A percentile compares a stretch with the other conserved stretches of the same genome.
Conservation (phyloP, 495 filamentous ascomycete species). For the Sphaerosporella brunnea region DNA sequence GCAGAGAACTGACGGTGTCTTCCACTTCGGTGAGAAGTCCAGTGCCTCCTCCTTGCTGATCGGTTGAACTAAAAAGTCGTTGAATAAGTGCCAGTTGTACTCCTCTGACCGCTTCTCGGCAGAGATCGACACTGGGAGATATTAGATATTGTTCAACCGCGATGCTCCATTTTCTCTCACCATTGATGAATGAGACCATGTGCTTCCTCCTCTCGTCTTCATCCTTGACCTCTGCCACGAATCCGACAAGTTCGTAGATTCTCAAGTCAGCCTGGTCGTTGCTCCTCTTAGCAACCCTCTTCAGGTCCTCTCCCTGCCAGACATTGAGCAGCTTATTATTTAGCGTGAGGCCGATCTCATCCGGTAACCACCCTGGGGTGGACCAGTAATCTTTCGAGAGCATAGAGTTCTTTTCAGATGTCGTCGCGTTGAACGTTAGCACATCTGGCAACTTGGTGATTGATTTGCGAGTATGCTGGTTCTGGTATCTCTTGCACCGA, state of each 20-base stretch:
- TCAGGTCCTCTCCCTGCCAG: constrained; percentile 72
- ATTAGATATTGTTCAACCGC: constrained; percentile 1
- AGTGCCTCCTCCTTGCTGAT: constrained; percentile 65
- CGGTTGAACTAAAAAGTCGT: constrained; percentile 85
- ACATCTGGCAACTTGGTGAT: constrained; percentile 65
- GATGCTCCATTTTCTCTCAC: constrained; percentile 25
- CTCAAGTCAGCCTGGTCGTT: constrained; percentile 43
- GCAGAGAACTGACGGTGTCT: constrained; percentile 66
- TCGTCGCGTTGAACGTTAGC: constrained; percentile 68
- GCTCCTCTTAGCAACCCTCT: constrained; percentile 41
- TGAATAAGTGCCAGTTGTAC: constrained; percentile 81
- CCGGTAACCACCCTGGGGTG: constrained; percentile 73
- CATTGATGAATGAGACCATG: constrained; percentile 76
- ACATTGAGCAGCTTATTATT: constrained; percentile 67
- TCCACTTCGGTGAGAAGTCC: constrained; percentile 76
- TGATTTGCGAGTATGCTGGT: constrained; percentile 57
- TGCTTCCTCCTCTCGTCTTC: constrained; percentile 71
- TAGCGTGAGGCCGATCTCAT: constrained; percentile 75
- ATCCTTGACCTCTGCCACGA: constrained; percentile 75
- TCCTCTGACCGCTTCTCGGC: constrained; percentile 33
- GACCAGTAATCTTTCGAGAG: constrained; percentile 59
- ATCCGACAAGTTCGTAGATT: constrained; percentile 80
- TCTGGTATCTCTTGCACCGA: constrained; percentile 69
- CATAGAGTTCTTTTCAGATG: constrained; percentile 33
- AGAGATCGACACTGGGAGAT: constrained; percentile 51